Evolutionary conservation across 441 rosid species (phyloP).

Genomic region (Geranium incanum): DNA sequence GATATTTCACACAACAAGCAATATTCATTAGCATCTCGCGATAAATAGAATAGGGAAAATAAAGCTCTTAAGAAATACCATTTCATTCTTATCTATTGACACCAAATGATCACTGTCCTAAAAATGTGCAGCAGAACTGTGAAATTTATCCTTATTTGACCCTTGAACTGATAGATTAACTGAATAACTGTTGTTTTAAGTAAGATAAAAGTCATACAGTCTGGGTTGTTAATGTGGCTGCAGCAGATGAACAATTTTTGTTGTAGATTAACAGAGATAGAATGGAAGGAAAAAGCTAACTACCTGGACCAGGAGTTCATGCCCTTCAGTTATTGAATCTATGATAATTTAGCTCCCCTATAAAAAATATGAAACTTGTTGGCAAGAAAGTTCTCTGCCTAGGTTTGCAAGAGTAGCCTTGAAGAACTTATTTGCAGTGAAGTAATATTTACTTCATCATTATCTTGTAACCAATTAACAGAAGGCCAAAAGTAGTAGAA

Average conservation of each 20-base stretch:
- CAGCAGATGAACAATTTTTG: neutral
- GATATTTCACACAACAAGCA: neutral
- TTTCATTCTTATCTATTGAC: neutral
- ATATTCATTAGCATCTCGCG: slow-evolving; percentile 7
- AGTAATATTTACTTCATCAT: neutral
- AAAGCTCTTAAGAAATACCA: neutral
- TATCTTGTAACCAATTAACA: slow-evolving; percentile 12
- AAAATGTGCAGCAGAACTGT: neutral
- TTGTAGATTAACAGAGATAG: neutral
- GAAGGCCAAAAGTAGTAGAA: slow-evolving; percentile 15
- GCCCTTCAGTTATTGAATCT: neutral
- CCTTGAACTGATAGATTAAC: slow-evolving; percentile 1
- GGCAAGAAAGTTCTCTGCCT: slow-evolving; percentile 6
- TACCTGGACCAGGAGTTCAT: neutral
- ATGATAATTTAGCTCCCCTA: neutral
- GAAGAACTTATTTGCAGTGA: slow-evolving; percentile 4
- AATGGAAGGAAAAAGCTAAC: neutral
- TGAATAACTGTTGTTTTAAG: neutral
- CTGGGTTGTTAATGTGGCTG: neutral
- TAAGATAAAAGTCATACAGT: neutral
- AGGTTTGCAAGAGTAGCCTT: slow-evolving; percentile 5
- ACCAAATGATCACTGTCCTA: neutral
- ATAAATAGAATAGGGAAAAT: neutral
- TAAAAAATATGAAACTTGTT: neutral
- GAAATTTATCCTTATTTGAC: neutral